phyloP scores from a whole-genome alignment of 306 rosid genomes.

The Herpetospermum pedunculosum region DNA sequence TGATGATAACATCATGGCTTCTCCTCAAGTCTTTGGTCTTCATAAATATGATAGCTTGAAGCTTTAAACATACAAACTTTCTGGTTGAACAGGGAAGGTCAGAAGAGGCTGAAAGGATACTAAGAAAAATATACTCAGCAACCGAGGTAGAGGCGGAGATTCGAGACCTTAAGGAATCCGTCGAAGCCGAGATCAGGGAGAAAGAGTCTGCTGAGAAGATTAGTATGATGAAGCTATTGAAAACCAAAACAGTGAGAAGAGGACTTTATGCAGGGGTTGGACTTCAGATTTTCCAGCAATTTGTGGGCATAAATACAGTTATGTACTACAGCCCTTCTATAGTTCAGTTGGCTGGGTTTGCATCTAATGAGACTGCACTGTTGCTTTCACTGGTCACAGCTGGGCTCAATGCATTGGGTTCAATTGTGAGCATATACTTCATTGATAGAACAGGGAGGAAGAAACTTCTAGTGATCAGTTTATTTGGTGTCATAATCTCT shows the following conservation, averaged over 20 bases:
- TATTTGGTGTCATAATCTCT: conserved; percentile 43
- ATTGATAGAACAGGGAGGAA: conserved; percentile 63
- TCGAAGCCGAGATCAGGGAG: conserved; percentile 41
- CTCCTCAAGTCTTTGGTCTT: background rate
- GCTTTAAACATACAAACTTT: background rate
- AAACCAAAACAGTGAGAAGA: conserved; percentile 43
- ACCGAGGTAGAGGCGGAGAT: conserved; percentile 49
- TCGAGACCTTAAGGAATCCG: conserved; percentile 38
- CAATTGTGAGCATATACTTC: conserved; percentile 43
- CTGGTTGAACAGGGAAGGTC: conserved; percentile 26
- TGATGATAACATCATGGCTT: conserved; percentile 7
- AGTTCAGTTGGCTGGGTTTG: conserved; percentile 76
- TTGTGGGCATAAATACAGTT: conserved; percentile 74
- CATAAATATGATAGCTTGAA: background rate
- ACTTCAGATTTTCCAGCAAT: conserved; percentile 67
- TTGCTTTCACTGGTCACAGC: conserved; percentile 71
- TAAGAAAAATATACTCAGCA: conserved; percentile 35
- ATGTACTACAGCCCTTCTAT: conserved; percentile 85
- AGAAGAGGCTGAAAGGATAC: conserved; percentile 43
- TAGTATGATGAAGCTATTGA: conserved; percentile 17
- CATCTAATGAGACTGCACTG: conserved; percentile 59
- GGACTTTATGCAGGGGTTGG: conserved; percentile 65
- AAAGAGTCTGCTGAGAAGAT: conserved; percentile 30
- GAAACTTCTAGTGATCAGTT: conserved; percentile 47
- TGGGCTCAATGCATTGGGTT: conserved; percentile 55